These are phyloP conservation scores for Tuber microsphaerosporum DNA, from an alignment of 495 filamentous ascomycete genomes.

Conservation along the genomic window DNA sequence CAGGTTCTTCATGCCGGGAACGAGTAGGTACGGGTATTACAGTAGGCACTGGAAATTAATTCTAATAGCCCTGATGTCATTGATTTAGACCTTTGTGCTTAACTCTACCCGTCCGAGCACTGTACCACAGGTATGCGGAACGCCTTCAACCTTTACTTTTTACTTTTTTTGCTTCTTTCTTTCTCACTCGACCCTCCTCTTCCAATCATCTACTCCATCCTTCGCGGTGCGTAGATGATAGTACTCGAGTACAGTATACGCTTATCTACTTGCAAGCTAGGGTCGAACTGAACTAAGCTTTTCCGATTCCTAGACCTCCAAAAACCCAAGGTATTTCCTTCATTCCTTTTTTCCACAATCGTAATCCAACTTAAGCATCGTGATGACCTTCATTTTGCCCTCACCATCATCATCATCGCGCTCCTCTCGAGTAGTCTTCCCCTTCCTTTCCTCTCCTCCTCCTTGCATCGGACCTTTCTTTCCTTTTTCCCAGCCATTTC, in stretches of 20 bases:
- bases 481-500: background rate
- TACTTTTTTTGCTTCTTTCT: background rate
- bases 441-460: background rate
- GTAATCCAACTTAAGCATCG: background rate
- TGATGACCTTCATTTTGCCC: background rate
- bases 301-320: background rate
- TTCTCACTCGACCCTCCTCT: background rate
- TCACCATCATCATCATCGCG: background rate
- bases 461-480: background rate
- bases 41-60: background rate
- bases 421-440: background rate
- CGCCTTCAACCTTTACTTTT: background rate
- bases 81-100: background rate
- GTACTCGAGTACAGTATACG: no score
- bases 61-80: background rate
- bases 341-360: background rate
- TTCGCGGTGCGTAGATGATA: background rate
- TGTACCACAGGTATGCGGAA: background rate
- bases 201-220: no score
- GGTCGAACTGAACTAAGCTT: background rate
- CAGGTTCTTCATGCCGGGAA: no score
- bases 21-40: background rate
- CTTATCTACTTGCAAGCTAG: background rate
- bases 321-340: background rate
- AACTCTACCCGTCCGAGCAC: background rate